Percentiles rank a stretch among this genome's conserved stretches.
Evolutionary conservation across 2,329 filamentous ascomycete genomes (phyloP).

Genomic region (Ustilaginoidea virens): DNA sequence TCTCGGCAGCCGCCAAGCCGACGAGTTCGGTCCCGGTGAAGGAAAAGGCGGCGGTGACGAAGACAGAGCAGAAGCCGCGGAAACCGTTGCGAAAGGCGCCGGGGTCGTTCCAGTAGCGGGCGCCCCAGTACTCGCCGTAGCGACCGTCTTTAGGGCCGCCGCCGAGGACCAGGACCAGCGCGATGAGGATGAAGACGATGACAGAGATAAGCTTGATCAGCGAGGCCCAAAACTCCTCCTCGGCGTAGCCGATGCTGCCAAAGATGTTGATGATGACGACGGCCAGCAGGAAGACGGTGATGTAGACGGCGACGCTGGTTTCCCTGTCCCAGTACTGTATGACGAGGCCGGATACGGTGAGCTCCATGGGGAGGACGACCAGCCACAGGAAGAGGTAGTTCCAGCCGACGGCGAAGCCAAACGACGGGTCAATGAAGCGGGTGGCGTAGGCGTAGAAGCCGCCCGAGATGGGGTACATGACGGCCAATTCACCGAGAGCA

Average conservation of each 20-base stretch:
- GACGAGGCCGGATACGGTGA: constrained; percentile 75
- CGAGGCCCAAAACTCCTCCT: constrained; percentile 78
- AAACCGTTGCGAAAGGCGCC: constrained; percentile 78
- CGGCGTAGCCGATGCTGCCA: constrained; percentile 76
- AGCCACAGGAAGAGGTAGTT: constrained; percentile 77
- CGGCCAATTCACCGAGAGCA: constrained; percentile 44
- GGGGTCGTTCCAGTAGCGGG: constrained; percentile 58
- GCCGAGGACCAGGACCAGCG: constrained; percentile 76
- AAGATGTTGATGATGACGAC: constrained; percentile 78
- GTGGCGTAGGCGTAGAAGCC: constrained; percentile 47
- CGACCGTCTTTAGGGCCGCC: constrained; percentile 68
- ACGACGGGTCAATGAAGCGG: constrained; percentile 47
- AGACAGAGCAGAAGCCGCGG: constrained; percentile 59
- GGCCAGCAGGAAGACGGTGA: constrained; percentile 62
- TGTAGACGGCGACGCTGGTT: constrained; percentile 58
- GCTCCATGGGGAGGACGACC: constrained; percentile 66
- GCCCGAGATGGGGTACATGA: constrained; percentile 47
- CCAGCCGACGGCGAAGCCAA: constrained; percentile 38
- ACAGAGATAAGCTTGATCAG: constrained; percentile 76
- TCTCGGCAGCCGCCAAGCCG: constrained; percentile 61
- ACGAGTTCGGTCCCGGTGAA: constrained; percentile 64
- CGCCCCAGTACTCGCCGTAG: constrained; percentile 63
- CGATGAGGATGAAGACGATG: constrained; percentile 68
- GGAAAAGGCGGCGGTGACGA: constrained; percentile 61
- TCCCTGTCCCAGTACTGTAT: constrained; percentile 61